Percentiles rank a stretch among this genome's conserved stretches.
These are phyloP conservation scores for Hexamita inflata DNA, from an alignment of 208 protist species.

Conservation along the genomic window DNA sequence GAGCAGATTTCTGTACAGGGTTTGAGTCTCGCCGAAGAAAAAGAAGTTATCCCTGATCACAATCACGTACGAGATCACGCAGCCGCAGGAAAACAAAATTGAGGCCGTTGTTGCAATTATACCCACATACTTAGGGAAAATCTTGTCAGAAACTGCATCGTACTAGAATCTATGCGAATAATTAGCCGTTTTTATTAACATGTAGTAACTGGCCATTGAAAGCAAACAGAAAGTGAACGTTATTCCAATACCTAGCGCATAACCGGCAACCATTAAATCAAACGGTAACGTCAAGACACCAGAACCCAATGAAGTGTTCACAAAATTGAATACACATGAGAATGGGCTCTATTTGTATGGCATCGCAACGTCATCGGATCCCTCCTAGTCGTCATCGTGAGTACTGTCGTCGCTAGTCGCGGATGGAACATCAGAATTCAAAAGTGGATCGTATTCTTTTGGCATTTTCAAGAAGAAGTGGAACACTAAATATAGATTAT, in stretches of 20 bases:
- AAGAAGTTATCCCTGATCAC: constrained; percentile 11
- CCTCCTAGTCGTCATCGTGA: too few species aligned
- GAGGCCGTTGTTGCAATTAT: neutral
- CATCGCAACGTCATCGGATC: too few species aligned
- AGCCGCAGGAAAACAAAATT: neutral
- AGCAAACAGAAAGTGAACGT: neutral
- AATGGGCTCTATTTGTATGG: too few species aligned
- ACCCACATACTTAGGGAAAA: neutral
- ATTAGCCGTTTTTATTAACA: neutral
- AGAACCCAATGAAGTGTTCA: constrained; percentile 7
- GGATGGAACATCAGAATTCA: too few species aligned
- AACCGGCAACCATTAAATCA: neutral
- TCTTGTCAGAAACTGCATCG: neutral
- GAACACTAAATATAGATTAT: too few species aligned
- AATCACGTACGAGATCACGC: neutral
- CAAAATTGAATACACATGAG: too few species aligned
- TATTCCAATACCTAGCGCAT: neutral
- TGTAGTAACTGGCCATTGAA: neutral
- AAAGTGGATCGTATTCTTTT: too few species aligned
- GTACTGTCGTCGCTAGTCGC: too few species aligned
- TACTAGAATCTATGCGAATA: neutral
- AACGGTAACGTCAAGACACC: constrained; percentile 9
- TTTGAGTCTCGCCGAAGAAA: neutral
- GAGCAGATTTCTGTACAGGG: neutral
- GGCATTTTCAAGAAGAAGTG: too few species aligned